Percentiles rank a stretch among this genome's conserved stretches.
These are phyloP conservation scores for Piper betle DNA, from an alignment of 164 flowering plant genomes.

Conservation along the genomic window DNA sequence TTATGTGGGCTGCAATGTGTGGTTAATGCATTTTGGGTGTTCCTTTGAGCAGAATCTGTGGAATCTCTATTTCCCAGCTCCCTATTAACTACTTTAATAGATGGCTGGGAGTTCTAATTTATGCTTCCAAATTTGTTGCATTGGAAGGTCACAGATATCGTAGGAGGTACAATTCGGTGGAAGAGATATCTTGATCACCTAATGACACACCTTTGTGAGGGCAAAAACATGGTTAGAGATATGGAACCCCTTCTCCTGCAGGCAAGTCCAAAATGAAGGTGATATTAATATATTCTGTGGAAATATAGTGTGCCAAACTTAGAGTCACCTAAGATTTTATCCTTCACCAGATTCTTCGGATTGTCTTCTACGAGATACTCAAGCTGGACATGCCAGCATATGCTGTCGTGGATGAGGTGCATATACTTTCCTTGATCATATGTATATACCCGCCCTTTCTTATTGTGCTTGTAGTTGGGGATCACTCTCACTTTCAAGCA, in stretches of 20 bases:
- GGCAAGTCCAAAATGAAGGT: slow-evolving; percentile 21
- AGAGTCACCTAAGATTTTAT: not conserved
- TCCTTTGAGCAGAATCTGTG: too few species aligned
- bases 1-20: too few species aligned
- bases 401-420: slow-evolving; percentile 96
- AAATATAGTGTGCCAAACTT: not conserved
- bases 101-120: too few species aligned
- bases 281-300: not conserved
- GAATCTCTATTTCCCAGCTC: too few species aligned
- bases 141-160: slow-evolving; percentile 78
- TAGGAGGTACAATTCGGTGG: slow-evolving; percentile 93
- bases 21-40: too few species aligned
- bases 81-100: too few species aligned
- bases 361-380: slow-evolving; percentile 80
- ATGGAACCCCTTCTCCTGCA: slow-evolving; percentile 95
- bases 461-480: not conserved
- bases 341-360: slow-evolving; percentile 65
- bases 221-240: slow-evolving; percentile 30
- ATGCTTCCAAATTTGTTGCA: not conserved
- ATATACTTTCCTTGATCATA: not conserved
- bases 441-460: not conserved
- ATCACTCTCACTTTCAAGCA: not conserved
- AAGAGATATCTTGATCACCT: slow-evolving; percentile 79
- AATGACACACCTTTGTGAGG: slow-evolving; percentile 57
- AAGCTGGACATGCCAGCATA: slow-evolving; percentile 89